Base-by-base conservation (phyloP, 164 flowering plant genomes). In the Echeveria elegans region DNA sequence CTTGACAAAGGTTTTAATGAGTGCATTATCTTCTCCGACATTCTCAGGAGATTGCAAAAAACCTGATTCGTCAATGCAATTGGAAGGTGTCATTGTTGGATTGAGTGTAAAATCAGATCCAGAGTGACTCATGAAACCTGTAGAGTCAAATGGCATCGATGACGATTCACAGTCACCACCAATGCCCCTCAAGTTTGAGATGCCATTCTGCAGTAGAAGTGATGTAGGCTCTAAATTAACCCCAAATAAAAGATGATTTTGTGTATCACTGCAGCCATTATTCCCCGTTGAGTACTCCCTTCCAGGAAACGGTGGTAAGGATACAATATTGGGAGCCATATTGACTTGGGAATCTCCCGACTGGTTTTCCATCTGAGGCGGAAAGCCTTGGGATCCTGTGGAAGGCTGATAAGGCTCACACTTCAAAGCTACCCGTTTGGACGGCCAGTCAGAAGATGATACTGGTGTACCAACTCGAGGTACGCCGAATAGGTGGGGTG, bases 231-330 rank as follows among this genome's bases (percentile, higher is more conserved):
- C 92, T 64, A 86, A 83, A 53, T 83, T 86, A 40, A 86, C 89
- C 36, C 98, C 97, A 76, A 90, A 93, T n/a, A 93, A 76, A 67
- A 84, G 82, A 82, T 85, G 80, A 73, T 75, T 88, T 50, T 83
- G 90, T 1, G 86, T 84, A 79, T 87, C 92, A 37, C 73, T 69
- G 66, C 77, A 69, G 29, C 83, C 86, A 59, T 10, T 21, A 16
- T 82, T 21, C 43, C 84, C 92, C 5, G 80, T 72, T 1, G 89
- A 68, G 73, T 84, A 86, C 65, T 89, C 96, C 68, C 87, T 82
- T 8, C 95, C 92, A 66, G 96, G 97, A 80, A 93, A 87, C 2
- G 97, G 92, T 5, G 96, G 96, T 80, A 90, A 78, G 7, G 90
- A 75, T 62, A 82, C 63, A 31, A 86, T 70, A 70, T 74, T 75